phyloP scores from a whole-genome alignment of 1,284 basidiomycete species.

The Takashimella koratensis region DNA sequence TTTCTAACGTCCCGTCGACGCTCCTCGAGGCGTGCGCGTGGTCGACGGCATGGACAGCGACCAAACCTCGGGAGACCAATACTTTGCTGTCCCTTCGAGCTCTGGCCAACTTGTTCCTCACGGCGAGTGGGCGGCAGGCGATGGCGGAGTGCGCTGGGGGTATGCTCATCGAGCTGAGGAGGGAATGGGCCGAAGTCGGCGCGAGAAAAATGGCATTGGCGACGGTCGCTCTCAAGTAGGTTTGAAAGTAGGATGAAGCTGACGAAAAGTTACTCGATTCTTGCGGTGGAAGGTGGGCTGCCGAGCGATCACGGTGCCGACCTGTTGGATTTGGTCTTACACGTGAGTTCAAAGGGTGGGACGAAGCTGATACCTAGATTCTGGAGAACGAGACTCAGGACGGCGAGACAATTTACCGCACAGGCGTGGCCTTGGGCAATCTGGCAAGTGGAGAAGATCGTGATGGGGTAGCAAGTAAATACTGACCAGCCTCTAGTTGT shows the following conservation, averaged over 20 bases:
- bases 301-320: constrained; percentile 21
- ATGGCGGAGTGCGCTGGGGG: constrained; percentile 56
- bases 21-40: constrained; percentile 70
- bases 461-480: too few species aligned
- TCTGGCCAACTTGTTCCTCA: constrained; percentile 69
- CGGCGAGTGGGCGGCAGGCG: constrained; percentile 51
- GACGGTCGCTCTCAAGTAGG: constrained; percentile 48
- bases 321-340: constrained; percentile 25
- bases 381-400: constrained; percentile 67
- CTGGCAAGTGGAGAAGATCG: constrained; percentile 59
- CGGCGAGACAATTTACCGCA: constrained; percentile 77
- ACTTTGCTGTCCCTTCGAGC: constrained; percentile 76
- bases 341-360: constrained; percentile 18
- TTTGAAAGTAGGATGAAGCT: background rate
- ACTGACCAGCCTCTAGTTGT: constrained; percentile 40
- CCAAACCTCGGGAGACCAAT: constrained; percentile 77
- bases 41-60: constrained; percentile 55
- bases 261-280: constrained; percentile 49
- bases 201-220: constrained; percentile 32
- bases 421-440: constrained; percentile 84
- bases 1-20: constrained; percentile 53
- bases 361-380: constrained; percentile 50
- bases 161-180: constrained; percentile 53
- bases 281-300: constrained; percentile 43
- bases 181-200: constrained; percentile 29